These are phyloP conservation scores for Vigna nakashimae DNA, from an alignment of 306 rosid species.

Conservation along the genomic window DNA sequence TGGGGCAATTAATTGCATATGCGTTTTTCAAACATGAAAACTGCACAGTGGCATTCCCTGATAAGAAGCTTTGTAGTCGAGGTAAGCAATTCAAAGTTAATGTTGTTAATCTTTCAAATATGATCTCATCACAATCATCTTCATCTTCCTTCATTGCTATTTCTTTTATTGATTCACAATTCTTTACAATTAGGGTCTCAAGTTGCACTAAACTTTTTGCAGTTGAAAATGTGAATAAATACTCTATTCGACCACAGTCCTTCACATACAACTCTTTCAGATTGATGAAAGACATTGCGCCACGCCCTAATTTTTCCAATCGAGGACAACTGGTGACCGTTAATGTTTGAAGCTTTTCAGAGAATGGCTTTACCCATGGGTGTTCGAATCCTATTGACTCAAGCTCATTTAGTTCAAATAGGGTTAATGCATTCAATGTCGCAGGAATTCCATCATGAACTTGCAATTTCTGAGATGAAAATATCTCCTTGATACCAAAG, in stretches of 20 bases:
- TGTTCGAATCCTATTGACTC: conserved; percentile 22
- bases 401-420: not conserved
- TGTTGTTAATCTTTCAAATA: not conserved
- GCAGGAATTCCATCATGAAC: not conserved
- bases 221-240: conserved; percentile 24
- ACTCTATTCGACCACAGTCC: not conserved
- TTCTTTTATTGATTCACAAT: conserved; percentile 16
- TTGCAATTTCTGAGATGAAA: conserved; percentile 1
- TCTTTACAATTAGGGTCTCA: not conserved
- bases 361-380: conserved; percentile 10
- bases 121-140: not conserved
- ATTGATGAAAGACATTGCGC: not conserved
- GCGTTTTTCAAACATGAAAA: not conserved
- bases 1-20: not conserved
- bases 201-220: conserved; percentile 40
- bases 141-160: conserved; percentile 2
- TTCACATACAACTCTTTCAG: not conserved
- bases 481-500: not conserved
- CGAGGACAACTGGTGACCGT: rapidly evolving
- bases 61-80: not conserved
- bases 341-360: not conserved
- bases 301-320: not conserved
- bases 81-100: not conserved
- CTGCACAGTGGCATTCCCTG: conserved; percentile 9
- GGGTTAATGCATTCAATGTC: not conserved